Evolutionary conservation across 805 yeast species (phyloP).

Genomic region (Metschnikowia bowlesiae): DNA sequence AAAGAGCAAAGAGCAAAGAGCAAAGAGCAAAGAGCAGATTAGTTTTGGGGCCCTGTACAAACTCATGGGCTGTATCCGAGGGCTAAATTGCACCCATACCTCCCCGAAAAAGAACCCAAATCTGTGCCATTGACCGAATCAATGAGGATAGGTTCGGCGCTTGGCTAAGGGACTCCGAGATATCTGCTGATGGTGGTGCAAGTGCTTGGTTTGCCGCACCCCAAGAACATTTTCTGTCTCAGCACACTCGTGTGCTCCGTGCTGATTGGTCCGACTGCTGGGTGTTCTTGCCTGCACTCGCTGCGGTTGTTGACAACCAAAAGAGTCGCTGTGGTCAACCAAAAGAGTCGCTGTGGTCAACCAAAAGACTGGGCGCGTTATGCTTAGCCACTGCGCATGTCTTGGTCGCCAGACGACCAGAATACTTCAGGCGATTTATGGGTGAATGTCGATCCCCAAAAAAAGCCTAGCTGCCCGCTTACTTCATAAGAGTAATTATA

Average conservation of each 20-base stretch:
- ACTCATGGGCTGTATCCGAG: conserved; percentile 1
- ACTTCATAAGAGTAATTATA: too few species aligned
- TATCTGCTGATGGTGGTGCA: neutral
- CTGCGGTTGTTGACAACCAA: neutral
- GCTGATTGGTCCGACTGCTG: neutral
- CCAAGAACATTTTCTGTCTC: neutral
- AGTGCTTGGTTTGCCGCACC: neutral
- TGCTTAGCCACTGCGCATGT: too few species aligned
- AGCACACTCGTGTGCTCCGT: too few species aligned
- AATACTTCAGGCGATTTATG: too few species aligned
- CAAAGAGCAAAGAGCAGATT: too few species aligned
- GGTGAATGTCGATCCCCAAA: too few species aligned
- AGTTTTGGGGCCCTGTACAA: neutral
- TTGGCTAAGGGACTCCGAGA: neutral
- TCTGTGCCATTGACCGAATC: conserved; percentile 10
- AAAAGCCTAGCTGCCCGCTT: too few species aligned
- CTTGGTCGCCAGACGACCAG: too few species aligned
- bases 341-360: conserved; percentile 5
- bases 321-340: conserved; percentile 3
- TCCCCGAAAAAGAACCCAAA: conserved; percentile 12
- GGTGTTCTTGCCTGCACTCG: neutral
- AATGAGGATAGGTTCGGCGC: neutral
- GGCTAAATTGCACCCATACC: conserved; percentile 6
- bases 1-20: conserved; percentile 55
- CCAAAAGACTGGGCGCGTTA: neutral